Evolutionary conservation across 2,329 filamentous ascomycete species (phyloP).

Genomic region (Calonectria pteridis): DNA sequence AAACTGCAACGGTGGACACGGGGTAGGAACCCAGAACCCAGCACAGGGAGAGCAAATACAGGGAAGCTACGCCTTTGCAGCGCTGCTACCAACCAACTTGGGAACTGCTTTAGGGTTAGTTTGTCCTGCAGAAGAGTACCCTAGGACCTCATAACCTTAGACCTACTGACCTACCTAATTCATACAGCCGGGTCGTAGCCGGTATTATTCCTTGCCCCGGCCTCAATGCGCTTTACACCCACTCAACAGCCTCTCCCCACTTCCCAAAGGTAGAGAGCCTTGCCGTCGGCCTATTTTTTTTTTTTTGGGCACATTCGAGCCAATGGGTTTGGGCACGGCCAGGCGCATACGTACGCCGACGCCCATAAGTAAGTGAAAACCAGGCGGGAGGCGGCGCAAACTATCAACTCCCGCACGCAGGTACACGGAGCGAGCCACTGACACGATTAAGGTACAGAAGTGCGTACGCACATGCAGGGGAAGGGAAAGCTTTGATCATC

Average conservation of each 20-base stretch:
- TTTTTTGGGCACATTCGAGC: background rate
- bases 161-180: conserved; percentile 8
- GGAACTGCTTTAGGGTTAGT: background rate
- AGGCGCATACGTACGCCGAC: background rate
- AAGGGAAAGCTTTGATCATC: conserved; percentile 1
- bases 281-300: background rate
- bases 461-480: conserved; percentile 6
- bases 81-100: background rate
- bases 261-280: background rate
- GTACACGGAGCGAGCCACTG: background rate
- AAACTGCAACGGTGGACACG: conserved; percentile 5
- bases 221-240: conserved; percentile 5
- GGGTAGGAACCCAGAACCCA: background rate
- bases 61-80: background rate
- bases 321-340: background rate
- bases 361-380: background rate
- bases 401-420: background rate
- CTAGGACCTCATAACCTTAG: conserved; percentile 7
- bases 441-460: background rate
- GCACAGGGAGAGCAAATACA: conserved; percentile 6
- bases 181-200: conserved; percentile 1
- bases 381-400: background rate
- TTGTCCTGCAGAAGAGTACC: background rate
- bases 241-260: background rate
- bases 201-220: conserved; percentile 1